phyloP scores from a whole-genome alignment of 2,329 filamentous ascomycete genomes.

The Diaporthe batatas region DNA sequence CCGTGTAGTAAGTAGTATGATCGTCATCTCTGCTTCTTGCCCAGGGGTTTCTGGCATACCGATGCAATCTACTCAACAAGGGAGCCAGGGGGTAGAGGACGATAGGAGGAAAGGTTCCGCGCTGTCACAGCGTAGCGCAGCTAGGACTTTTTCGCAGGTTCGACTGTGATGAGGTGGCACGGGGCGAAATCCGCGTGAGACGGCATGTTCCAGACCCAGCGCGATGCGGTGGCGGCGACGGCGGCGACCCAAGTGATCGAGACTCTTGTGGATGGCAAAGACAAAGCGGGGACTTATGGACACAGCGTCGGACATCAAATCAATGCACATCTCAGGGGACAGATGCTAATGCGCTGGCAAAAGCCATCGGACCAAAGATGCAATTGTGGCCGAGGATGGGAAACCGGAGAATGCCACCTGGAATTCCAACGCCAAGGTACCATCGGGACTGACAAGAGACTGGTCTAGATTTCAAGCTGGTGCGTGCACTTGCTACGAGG shows the following conservation, averaged over 20 bases:
- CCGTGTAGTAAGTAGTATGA: no score
- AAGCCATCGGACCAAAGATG: constrained; percentile 21
- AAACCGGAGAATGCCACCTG: constrained; percentile 29
- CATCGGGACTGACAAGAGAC: background rate
- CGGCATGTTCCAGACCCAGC: constrained; percentile 26
- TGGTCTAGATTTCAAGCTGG: constrained; percentile 19
- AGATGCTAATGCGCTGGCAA: constrained; percentile 27
- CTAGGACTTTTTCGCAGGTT: background rate
- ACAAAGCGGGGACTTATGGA: background rate
- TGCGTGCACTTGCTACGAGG: constrained; percentile 9
- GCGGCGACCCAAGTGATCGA: constrained; percentile 2
- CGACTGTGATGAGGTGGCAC: background rate
- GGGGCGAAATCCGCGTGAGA: background rate
- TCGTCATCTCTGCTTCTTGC: no score
- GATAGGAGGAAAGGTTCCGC: constrained; percentile 27
- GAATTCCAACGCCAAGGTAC: background rate
- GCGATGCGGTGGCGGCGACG: background rate
- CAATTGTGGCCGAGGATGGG: constrained; percentile 22
- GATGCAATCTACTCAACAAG: constrained; percentile 12
- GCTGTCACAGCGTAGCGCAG: background rate
- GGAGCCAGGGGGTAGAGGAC: constrained; percentile 1
- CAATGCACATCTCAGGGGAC: constrained; percentile 18
- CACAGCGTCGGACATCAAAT: background rate
- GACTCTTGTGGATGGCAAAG: background rate
- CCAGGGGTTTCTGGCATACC: no score